Evolutionary conservation across 176 grass and related monocot genomes (phyloP), one percentile per base, ranked within the genome.

Genomic region (Cenchrus fungigraminus): DNA sequence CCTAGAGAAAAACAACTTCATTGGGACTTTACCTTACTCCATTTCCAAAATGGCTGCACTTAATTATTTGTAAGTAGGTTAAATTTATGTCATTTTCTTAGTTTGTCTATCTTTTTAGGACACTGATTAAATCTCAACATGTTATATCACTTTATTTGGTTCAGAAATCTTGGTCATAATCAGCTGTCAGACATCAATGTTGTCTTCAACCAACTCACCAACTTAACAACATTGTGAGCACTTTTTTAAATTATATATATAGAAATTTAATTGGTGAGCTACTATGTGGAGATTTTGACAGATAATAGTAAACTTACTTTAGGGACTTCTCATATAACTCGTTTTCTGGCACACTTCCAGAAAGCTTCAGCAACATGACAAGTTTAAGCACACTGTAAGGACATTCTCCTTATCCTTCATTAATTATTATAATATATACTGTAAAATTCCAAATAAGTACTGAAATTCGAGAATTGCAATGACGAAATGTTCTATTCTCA

Each of bases 141-240:
- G 79, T 55, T 79, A 37, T 40, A 37, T 60, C 74, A 22, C 56
- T 84, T 71, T 84, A 28, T 51, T 76, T 74, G 79, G 32, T 92
- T 78, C 84, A 98, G 95, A 90, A 92, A 93, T 82, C 61, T 98
- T 84, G 91, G 85, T 20, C 93, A 92, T 84, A 98, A 98, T 92
- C 87, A 90, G 69, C 88, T 98, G 16, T 88, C 92, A 85, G 64
- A 65, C 61, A 84, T 95, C 62, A 79, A 67, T 83, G 85, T 92
- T 85, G 76, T 87, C 77, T 92, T 98, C 84, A 62, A 63, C 73
- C 69, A 84, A 63, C 91, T 95, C 70, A 89, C 90, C 79, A 95
- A 90, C 86, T 79, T 98, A 79, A 86, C 82, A 73, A 88, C 78
- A 76, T 32, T 98, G 95, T 98, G 78, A 91, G 95, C 93, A 3